phyloP scores from a whole-genome alignment of 306 rosid species.

The Begonia masoniana region DNA sequence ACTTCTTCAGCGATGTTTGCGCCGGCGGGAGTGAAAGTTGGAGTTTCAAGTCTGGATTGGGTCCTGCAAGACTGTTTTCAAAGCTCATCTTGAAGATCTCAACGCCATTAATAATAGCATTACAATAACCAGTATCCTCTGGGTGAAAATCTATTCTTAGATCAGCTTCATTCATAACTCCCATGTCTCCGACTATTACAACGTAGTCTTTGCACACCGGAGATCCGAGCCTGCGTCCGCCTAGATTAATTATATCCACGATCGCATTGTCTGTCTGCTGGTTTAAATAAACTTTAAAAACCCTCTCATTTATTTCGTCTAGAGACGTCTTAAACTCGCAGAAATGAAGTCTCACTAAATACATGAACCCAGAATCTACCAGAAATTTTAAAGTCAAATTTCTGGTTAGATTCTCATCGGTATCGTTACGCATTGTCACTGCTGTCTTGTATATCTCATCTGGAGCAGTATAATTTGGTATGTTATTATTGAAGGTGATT shows the following conservation, averaged over 20 bases:
- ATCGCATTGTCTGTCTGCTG: neutral
- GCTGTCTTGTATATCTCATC: constrained; percentile 2
- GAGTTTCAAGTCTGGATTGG: neutral
- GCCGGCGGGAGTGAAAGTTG: neutral
- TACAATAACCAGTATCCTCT: fast-evolving
- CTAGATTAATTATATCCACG: fast-evolving
- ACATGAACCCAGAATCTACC: constrained; percentile 8
- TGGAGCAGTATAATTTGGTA: constrained; percentile 12
- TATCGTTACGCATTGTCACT: neutral
- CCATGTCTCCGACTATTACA: neutral
- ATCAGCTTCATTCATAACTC: neutral
- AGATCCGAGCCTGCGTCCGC: neutral
- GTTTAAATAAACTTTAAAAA: constrained; percentile 6
- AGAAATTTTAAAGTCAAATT: constrained; percentile 13
- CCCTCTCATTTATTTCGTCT: neutral
- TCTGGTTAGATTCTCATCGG: neutral
- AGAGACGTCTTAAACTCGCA: neutral
- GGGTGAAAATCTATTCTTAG: constrained; percentile 10
- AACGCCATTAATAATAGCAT: constrained; percentile 22
- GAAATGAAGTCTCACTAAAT: constrained; percentile 23
- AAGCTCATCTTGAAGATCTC: constrained; percentile 26
- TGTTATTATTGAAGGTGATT: neutral
- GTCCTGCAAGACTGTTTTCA: constrained; percentile 7
- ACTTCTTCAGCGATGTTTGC: neutral
- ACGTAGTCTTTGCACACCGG: constrained; percentile 13